phyloP scores from a whole-genome alignment of 306 rosid genomes.

The Cyclanthera cordifolia region DNA sequence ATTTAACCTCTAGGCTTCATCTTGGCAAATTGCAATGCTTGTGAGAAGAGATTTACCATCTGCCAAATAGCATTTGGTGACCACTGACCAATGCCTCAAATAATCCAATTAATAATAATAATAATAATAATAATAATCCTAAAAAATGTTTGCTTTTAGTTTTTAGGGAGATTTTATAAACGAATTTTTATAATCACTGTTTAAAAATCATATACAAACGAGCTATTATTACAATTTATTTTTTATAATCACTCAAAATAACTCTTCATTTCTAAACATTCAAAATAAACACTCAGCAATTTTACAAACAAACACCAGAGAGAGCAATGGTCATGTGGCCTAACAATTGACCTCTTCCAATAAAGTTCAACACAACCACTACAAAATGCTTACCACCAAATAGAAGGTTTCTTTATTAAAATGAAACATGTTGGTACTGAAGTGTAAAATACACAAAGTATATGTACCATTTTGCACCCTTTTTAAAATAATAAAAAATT shows the following conservation, averaged over 20 bases:
- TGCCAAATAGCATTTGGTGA: too few species aligned
- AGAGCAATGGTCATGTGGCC: too few species aligned
- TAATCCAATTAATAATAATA: neutral
- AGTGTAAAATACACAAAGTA: neutral
- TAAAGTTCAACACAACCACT: neutral
- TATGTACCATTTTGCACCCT: neutral
- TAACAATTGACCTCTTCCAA: neutral
- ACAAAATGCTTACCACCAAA: neutral
- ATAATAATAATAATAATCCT: neutral
- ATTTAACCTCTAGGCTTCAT: neutral
- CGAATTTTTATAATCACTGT: too few species aligned
- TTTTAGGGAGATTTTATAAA: too few species aligned
- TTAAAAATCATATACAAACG: too few species aligned
- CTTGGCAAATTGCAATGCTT: constrained; percentile 4
- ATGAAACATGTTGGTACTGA: neutral
- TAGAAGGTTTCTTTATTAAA: neutral
- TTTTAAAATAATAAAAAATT: too few species aligned
- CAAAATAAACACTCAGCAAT: too few species aligned
- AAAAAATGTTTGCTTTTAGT: too few species aligned
- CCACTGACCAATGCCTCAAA: neutral
- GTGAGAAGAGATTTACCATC: neutral
- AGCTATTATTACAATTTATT: too few species aligned
- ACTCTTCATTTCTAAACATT: too few species aligned
- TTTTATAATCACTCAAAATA: too few species aligned
- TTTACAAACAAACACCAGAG: too few species aligned